Conservation (phyloP, 805 yeast species). For the Candida vartiovaarae region DNA sequence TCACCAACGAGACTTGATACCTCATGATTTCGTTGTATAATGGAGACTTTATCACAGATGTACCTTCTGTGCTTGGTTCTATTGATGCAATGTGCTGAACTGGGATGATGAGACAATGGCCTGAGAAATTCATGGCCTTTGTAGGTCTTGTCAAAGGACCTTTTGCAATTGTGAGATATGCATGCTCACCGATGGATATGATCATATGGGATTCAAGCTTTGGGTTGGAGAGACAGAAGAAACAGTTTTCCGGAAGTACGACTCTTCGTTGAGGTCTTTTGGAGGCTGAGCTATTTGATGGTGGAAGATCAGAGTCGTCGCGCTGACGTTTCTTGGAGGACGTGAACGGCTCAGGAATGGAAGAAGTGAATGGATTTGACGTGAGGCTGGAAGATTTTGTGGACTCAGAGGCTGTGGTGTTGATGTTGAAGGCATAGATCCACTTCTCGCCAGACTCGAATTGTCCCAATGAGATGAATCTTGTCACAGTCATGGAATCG, state of each 20-base stretch:
- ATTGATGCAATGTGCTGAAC: slow-evolving; percentile 59
- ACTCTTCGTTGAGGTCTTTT: slow-evolving; percentile 12
- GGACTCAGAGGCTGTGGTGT: slow-evolving; percentile 15
- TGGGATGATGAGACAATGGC: slow-evolving; percentile 78
- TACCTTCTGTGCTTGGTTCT: slow-evolving; percentile 18
- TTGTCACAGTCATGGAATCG: slow-evolving; percentile 34
- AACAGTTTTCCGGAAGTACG: slow-evolving; percentile 59
- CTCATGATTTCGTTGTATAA: slow-evolving; percentile 37
- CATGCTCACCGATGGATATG: slow-evolving; percentile 58
- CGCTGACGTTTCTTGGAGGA: slow-evolving; percentile 3
- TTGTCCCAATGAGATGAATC: slow-evolving; percentile 60
- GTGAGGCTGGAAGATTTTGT: slow-evolving; percentile 18
- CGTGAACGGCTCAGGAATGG: slow-evolving; percentile 1
- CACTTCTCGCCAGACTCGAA: slow-evolving; percentile 54
- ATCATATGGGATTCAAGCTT: slow-evolving; percentile 74
- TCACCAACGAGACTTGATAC: slow-evolving; percentile 41
- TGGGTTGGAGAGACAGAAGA: slow-evolving; percentile 79
- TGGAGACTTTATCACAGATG: slow-evolving; percentile 24
- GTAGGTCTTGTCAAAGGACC: slow-evolving; percentile 69
- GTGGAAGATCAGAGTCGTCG: background rate
- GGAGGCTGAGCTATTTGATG: background rate
- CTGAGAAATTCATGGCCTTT: slow-evolving; percentile 50
- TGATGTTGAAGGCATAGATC: slow-evolving; percentile 66
- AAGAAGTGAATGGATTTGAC: slow-evolving; percentile 26
- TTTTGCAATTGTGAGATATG: slow-evolving; percentile 73